A percentile compares a stretch with the other conserved stretches of the same genome.
Conservation (phyloP, 2,329 filamentous ascomycete genomes). For the Zymoseptoria pseudotritici region DNA sequence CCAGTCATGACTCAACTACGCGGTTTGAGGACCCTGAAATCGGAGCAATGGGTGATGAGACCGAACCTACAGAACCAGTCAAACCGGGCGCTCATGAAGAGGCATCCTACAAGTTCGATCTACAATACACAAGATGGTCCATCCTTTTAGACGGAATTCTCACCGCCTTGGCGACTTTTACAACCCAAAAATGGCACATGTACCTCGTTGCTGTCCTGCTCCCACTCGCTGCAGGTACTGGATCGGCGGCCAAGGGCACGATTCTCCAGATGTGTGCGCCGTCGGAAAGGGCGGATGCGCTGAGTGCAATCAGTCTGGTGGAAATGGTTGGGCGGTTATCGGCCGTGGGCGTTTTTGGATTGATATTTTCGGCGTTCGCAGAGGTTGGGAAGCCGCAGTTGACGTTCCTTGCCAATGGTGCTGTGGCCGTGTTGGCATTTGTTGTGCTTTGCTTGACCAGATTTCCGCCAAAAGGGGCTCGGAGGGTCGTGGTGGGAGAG, state of each 20-base stretch:
- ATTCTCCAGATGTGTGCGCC: constrained; percentile 63
- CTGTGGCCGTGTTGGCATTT: constrained; percentile 48
- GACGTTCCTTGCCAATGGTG: constrained; percentile 62
- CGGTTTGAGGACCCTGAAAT: constrained; percentile 30
- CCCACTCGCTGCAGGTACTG: constrained; percentile 62
- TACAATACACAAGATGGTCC: constrained; percentile 60
- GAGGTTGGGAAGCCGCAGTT: constrained; percentile 51
- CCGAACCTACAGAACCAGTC: constrained; percentile 38
- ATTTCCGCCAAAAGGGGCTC: constrained; percentile 40
- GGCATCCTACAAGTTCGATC: constrained; percentile 54
- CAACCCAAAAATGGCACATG: constrained; percentile 59
- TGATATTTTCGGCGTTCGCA: constrained; percentile 58
- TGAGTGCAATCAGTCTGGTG: constrained; percentile 61
- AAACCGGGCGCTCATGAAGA: constrained; percentile 22
- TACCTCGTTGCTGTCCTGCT: constrained; percentile 59
- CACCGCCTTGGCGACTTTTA: constrained; percentile 56
- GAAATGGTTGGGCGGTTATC: constrained; percentile 60
- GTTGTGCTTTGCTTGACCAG: constrained; percentile 38
- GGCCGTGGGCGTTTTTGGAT: constrained; percentile 58
- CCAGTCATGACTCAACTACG: constrained; percentile 21
- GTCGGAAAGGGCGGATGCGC: constrained; percentile 55
- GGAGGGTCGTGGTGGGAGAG: constrained; percentile 9
- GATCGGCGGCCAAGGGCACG: constrained; percentile 63
- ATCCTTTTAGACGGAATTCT: constrained; percentile 57
- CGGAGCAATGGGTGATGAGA: constrained; percentile 29